phyloP scores from a whole-genome alignment of 2,329 filamentous ascomycete species.

The Botrytis cinerea region DNA sequence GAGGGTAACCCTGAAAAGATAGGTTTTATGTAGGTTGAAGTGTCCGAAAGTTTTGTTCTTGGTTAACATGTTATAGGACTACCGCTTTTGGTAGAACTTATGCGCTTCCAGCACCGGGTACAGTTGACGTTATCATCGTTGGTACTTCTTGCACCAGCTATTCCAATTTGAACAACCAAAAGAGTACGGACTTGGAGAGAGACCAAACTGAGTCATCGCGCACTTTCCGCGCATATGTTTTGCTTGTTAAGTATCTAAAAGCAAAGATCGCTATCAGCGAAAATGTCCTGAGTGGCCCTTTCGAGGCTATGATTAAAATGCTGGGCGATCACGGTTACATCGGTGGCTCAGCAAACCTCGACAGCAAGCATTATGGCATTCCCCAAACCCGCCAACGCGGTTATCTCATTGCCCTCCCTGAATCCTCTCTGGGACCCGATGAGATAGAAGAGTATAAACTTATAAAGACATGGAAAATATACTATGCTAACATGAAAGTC shows the following conservation, averaged over 20 bases:
- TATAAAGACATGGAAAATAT: not conserved
- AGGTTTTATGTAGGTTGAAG: conserved; percentile 1
- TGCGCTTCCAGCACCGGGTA: conserved; percentile 50
- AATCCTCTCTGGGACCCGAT: not conserved
- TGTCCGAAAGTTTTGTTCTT: not conserved
- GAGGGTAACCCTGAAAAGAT: not conserved
- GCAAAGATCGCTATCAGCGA: conserved; percentile 70
- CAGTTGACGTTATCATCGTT: conserved; percentile 66
- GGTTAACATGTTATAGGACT: conserved; percentile 46
- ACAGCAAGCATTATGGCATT: conserved; percentile 72
- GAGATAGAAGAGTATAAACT: not conserved
- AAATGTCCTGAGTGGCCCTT: conserved; percentile 66
- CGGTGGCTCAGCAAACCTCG: conserved; percentile 52
- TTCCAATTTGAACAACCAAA: conserved; percentile 61
- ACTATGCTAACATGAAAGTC: not conserved
- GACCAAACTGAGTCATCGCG: conserved; percentile 63
- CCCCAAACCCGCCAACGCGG: conserved; percentile 67
- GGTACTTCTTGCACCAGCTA: conserved; percentile 79
- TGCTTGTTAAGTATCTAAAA: conserved; percentile 55
- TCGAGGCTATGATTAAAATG: conserved; percentile 44
- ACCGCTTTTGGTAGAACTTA: conserved; percentile 66
- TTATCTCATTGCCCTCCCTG: conserved; percentile 60
- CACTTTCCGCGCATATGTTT: conserved; percentile 63
- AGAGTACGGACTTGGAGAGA: conserved; percentile 50
- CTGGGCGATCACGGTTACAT: conserved; percentile 53